A percentile compares a stretch with the other conserved stretches of the same genome.
Evolutionary conservation across 805 yeast species (phyloP).

Genomic region (Candida germanica): DNA sequence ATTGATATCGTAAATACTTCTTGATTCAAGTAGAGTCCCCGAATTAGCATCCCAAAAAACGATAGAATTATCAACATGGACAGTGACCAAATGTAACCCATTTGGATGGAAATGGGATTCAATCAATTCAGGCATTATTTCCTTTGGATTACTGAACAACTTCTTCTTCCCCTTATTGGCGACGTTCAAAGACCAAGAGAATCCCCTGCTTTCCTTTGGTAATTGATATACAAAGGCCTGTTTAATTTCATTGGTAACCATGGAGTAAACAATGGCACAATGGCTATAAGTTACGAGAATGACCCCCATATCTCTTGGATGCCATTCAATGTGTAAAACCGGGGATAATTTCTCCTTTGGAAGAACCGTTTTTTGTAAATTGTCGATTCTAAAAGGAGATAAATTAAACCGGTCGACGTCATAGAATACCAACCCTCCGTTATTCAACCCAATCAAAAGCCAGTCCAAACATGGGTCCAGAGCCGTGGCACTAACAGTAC

Average conservation of each 20-base stretch:
- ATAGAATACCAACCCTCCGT: constrained; percentile 67
- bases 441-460: constrained; percentile 74
- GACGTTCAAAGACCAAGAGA: constrained; percentile 24
- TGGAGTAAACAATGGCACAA: constrained; percentile 65
- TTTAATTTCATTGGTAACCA: constrained; percentile 58
- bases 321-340: constrained; percentile 68
- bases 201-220: constrained; percentile 68
- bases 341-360: constrained; percentile 60
- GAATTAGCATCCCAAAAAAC: constrained; percentile 91
- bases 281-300: constrained; percentile 70
- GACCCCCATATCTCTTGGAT: constrained; percentile 86
- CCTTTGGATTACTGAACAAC: constrained; percentile 36
- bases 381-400: constrained; percentile 65
- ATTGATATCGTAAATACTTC: constrained; percentile 63
- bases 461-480: constrained; percentile 89
- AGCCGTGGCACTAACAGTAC: constrained; percentile 64
- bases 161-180: constrained; percentile 41
- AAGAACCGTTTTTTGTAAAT: constrained; percentile 60
- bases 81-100: constrained; percentile 77
- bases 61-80: constrained; percentile 77
- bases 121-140: constrained; percentile 26
- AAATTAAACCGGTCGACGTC: constrained; percentile 77
- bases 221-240: constrained; percentile 58
- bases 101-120: constrained; percentile 88
- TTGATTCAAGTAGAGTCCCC: constrained; percentile 71